phyloP scores from a whole-genome alignment of 805 yeast genomes.

The Candida methanosorbosa region DNA sequence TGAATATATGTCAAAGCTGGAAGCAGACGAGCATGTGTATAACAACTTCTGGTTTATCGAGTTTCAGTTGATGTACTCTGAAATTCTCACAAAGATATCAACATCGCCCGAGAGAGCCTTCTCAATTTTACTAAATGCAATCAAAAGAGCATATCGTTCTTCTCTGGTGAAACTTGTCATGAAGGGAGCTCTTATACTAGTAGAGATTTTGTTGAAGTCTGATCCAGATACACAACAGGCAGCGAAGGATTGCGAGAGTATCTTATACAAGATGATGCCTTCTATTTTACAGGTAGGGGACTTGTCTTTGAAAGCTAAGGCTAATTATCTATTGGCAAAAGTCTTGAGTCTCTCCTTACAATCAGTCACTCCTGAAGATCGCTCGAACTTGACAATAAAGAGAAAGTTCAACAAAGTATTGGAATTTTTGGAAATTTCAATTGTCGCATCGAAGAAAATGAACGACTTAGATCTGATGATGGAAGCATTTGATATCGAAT shows the following conservation, averaged over 20 bases:
- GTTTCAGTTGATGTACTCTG: constrained; percentile 38
- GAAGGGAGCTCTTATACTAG: constrained; percentile 38
- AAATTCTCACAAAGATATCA: constrained; percentile 32
- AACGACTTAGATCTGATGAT: constrained; percentile 30
- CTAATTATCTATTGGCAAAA: constrained; percentile 24
- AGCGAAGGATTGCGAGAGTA: constrained; percentile 29
- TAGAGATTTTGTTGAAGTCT: constrained; percentile 33
- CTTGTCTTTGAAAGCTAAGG: constrained; percentile 29
- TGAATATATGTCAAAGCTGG: constrained; percentile 12
- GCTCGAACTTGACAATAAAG: constrained; percentile 1
- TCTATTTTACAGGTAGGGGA: constrained; percentile 31
- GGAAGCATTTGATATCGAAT: constrained; percentile 31
- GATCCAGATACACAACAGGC: constrained; percentile 22
- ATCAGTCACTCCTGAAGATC: neutral
- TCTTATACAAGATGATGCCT: constrained; percentile 37
- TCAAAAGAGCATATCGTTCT: constrained; percentile 36
- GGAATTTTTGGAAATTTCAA: constrained; percentile 31
- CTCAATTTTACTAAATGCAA: constrained; percentile 38
- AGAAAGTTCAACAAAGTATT: constrained; percentile 22
- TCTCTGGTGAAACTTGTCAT: constrained; percentile 36
- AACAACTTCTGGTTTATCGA: constrained; percentile 37
- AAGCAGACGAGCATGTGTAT: constrained; percentile 13
- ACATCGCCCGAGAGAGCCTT: constrained; percentile 38
- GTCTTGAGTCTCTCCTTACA: constrained; percentile 12
- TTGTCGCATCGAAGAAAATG: constrained; percentile 33